Percentiles rank a stretch among this genome's conserved stretches.
phyloP scores from a whole-genome alignment of 768 basidiomycete genomes.

The Leccinum olivaceopallidum region DNA sequence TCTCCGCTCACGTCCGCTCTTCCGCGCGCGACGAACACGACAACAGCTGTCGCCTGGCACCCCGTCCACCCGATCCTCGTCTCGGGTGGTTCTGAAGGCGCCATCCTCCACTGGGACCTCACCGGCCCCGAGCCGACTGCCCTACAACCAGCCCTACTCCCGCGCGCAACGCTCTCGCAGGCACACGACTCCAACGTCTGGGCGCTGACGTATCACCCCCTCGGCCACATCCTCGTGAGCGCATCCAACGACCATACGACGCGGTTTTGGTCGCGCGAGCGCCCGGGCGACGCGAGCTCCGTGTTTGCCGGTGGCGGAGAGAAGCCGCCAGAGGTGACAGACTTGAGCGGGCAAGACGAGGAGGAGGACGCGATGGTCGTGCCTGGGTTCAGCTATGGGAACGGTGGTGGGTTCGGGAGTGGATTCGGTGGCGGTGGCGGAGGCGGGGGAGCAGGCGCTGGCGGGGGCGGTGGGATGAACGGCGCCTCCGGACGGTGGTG shows the following conservation, averaged over 20 bases:
- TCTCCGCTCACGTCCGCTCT: neutral
- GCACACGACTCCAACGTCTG: conserved; percentile 99
- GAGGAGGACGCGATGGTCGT: conserved; percentile 67
- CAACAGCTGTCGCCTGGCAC: conserved; percentile 89
- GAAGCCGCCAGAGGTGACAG: conserved; percentile 73
- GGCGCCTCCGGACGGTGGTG: conserved; percentile 36
- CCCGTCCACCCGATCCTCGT: conserved; percentile 90
- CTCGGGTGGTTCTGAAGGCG: conserved; percentile 92
- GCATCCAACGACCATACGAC: conserved; percentile 99
- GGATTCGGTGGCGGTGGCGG: conserved; percentile 28
- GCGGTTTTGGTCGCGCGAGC: conserved; percentile 95
- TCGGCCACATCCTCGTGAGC: conserved; percentile 91
- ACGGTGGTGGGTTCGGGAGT: conserved; percentile 7
- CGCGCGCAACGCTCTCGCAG: conserved; percentile 85
- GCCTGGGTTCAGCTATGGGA: conserved; percentile 64
- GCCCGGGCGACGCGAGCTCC: conserved; percentile 78
- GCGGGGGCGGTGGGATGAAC: conserved; percentile 23
- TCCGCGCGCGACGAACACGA: neutral
- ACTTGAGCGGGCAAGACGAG: conserved; percentile 62
- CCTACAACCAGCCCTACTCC: conserved; percentile 44
- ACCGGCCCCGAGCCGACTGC: conserved; percentile 52
- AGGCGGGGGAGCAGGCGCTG: conserved; percentile 17
- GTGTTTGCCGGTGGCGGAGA: conserved; percentile 82
- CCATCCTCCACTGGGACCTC: conserved; percentile 94
- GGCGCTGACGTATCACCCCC: conserved; percentile 92